These are phyloP conservation scores for Cladosporium sp. DNA, from an alignment of 2,329 filamentous ascomycete species.

Conservation along the genomic window DNA sequence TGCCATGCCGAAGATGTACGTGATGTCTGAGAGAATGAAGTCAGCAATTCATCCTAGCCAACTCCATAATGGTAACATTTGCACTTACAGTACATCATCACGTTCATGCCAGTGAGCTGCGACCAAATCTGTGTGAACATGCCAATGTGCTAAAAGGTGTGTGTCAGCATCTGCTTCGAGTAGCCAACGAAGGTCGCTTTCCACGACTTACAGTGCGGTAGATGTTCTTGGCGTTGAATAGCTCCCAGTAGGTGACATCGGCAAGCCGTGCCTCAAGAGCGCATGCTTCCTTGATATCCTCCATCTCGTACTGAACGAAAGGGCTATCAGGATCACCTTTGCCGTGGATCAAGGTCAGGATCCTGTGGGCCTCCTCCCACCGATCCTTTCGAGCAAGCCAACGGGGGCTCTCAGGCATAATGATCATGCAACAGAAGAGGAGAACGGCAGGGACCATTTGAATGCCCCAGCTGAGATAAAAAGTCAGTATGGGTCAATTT, in stretches of 20 bases:
- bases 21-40: conserved; percentile 22
- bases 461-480: conserved; percentile 42
- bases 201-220: conserved; percentile 48
- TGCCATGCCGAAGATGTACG: conserved; percentile 69
- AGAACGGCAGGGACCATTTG: conserved; percentile 40
- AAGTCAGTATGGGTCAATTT: conserved; percentile 24
- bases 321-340: conserved; percentile 30
- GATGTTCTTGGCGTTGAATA: conserved; percentile 66
- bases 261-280: conserved; percentile 68
- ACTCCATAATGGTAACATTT: not conserved
- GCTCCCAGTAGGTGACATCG: conserved; percentile 66
- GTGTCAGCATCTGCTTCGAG: no score
- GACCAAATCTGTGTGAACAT: conserved; percentile 70
- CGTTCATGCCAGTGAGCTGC: conserved; percentile 71
- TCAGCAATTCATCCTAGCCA: not conserved
- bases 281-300: conserved; percentile 66
- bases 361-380: conserved; percentile 42
- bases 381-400: conserved; percentile 44
- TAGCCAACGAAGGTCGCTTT: no score
- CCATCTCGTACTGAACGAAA: conserved; percentile 62
- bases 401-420: conserved; percentile 41
- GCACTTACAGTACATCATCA: conserved; percentile 48
- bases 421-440: conserved; percentile 38
- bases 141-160: conserved; percentile 48
- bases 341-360: conserved; percentile 41